These are phyloP conservation scores for Trichoderma oligosporum DNA, from an alignment of 2,329 filamentous ascomycete genomes.

Conservation along the genomic window DNA sequence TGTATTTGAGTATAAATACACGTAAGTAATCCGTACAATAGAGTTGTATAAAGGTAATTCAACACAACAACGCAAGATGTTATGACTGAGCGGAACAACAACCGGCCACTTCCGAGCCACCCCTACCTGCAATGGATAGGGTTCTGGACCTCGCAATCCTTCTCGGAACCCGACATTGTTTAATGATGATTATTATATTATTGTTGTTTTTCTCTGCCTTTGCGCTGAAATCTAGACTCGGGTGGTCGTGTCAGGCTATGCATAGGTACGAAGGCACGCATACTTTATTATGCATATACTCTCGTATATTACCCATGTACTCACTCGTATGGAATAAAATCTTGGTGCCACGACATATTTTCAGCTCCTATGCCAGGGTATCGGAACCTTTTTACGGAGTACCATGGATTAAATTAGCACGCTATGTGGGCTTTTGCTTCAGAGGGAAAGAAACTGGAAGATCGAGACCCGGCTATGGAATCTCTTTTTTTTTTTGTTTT, in stretches of 20 bases:
- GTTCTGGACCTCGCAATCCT: slow-evolving; percentile 13
- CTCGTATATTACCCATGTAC: not conserved
- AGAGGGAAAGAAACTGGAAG: too few species aligned
- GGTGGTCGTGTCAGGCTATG: not conserved
- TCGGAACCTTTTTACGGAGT: not conserved
- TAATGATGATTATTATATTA: too few species aligned
- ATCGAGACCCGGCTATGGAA: not conserved
- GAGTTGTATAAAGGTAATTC: too few species aligned
- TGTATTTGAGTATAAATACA: too few species aligned
- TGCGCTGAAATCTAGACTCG: not conserved
- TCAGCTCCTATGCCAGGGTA: slow-evolving; percentile 2
- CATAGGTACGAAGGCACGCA: not conserved
- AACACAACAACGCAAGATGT: not conserved
- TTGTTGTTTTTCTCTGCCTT: not conserved
- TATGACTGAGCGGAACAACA: not conserved
- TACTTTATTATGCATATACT: slow-evolving; percentile 1
- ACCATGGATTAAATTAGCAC: not conserved
- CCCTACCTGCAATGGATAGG: not conserved
- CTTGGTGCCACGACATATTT: not conserved
- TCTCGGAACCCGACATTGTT: not conserved
- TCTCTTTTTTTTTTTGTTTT: not conserved
- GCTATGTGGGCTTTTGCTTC: slow-evolving; percentile 1
- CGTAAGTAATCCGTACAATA: too few species aligned
- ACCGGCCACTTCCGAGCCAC: not conserved
- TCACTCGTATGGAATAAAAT: too few species aligned